Evolutionary conservation across 179 eudicot genomes (phyloP).

Genomic region (Heliamphora ciliata): DNA sequence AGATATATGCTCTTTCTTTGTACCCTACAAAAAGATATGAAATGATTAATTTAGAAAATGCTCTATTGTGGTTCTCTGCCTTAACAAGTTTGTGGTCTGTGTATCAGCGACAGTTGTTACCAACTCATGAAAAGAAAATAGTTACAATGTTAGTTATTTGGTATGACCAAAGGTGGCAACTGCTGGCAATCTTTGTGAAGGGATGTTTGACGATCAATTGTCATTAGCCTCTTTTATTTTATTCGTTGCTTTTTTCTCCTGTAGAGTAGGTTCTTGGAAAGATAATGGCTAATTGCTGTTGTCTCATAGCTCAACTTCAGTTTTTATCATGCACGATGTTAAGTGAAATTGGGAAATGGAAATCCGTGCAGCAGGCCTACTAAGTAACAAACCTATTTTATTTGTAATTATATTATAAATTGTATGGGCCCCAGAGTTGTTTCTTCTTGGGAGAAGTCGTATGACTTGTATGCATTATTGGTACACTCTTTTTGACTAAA

Average conservation of each 20-base stretch:
- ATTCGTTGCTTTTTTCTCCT: neutral
- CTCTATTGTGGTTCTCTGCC: neutral
- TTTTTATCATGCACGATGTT: neutral
- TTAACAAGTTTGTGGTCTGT: neutral
- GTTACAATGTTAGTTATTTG: neutral
- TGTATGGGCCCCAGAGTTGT: neutral
- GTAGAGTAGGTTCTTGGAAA: neutral
- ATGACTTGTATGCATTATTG: neutral
- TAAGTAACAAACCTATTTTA: neutral
- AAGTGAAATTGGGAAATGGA: neutral
- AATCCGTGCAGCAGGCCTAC: neutral
- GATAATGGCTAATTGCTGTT: neutral
- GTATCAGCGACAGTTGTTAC: neutral
- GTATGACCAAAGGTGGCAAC: neutral
- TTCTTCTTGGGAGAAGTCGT: neutral
- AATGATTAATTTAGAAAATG: no score
- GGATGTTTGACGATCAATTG: neutral
- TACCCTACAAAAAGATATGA: no score
- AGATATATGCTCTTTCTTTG: neutral
- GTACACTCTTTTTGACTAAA: neutral
- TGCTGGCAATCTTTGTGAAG: neutral
- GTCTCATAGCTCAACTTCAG: neutral
- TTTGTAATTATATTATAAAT: neutral
- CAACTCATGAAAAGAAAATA: neutral
- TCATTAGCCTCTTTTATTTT: neutral